Conservation (phyloP, 768 basidiomycete species). For the Podaxis mareebaensis region DNA sequence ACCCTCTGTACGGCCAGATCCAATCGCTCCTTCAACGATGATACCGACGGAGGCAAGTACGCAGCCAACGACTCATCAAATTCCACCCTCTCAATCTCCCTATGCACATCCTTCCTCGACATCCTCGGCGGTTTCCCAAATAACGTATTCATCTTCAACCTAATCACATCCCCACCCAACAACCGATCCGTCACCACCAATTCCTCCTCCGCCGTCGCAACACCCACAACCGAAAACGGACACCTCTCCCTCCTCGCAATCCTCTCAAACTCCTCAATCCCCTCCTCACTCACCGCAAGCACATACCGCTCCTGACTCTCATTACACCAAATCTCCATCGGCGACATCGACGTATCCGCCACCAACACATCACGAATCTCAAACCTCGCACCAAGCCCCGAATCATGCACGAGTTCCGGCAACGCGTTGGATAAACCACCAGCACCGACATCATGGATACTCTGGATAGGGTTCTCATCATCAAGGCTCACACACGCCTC, state of each 20-base stretch:
- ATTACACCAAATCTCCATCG: slow-evolving; percentile 99
- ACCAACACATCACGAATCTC: slow-evolving; percentile 94
- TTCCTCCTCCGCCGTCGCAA: slow-evolving; percentile 78
- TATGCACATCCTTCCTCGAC: slow-evolving; percentile 67
- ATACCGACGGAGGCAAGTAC: slow-evolving; percentile 53
- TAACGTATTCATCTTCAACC: slow-evolving; percentile 90
- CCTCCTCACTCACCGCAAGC: slow-evolving; percentile 75
- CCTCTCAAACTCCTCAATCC: slow-evolving; percentile 61
- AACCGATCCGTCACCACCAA: slow-evolving; percentile 89
- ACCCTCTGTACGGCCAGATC: slow-evolving; percentile 74
- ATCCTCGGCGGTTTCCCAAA: slow-evolving; percentile 97
- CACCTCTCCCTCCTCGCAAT: slow-evolving; percentile 90
- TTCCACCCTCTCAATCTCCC: slow-evolving; percentile 33
- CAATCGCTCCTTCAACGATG: slow-evolving; percentile 48
- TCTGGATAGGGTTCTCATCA: slow-evolving; percentile 78
- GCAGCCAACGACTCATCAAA: slow-evolving; percentile 75
- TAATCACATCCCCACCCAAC: slow-evolving; percentile 76
- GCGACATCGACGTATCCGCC: slow-evolving; percentile 92
- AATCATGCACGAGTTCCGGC: slow-evolving; percentile 96
- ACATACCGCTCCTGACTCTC: slow-evolving; percentile 99
- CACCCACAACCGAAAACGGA: slow-evolving; percentile 90
- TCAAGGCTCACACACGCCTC: slow-evolving; percentile 76
- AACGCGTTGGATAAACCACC: slow-evolving; percentile 96
- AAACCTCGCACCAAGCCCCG: slow-evolving; percentile 85
- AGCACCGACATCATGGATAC: slow-evolving; percentile 98